Conservation (phyloP, 2,329 filamentous ascomycete genomes). For the Simplicillium sp. region DNA sequence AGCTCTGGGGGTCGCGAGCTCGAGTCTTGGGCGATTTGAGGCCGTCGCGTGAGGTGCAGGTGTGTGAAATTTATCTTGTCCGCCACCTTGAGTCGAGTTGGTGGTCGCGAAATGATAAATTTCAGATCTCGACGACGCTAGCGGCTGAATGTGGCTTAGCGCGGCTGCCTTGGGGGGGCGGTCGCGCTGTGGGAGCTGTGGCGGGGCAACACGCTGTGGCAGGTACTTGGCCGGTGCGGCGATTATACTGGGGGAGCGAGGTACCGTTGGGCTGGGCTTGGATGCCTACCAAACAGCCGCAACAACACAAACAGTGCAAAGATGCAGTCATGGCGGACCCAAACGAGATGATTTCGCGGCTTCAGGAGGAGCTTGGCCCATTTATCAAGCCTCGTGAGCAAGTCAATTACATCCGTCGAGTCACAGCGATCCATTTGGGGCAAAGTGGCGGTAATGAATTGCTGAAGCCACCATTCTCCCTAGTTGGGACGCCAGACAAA, state of each 20-base stretch:
- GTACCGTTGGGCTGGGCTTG: too few species aligned
- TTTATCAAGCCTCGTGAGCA: slow-evolving; percentile 50
- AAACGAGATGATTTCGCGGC: not conserved
- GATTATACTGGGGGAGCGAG: too few species aligned
- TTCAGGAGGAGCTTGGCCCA: slow-evolving; percentile 36
- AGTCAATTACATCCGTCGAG: slow-evolving; percentile 42
- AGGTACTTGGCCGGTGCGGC: too few species aligned
- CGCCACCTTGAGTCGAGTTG: slow-evolving; percentile 4
- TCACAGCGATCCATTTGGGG: slow-evolving; percentile 44
- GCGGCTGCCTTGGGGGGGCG: slow-evolving; percentile 8
- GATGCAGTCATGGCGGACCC: too few species aligned
- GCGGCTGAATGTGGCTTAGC: slow-evolving; percentile 3
- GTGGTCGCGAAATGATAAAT: slow-evolving; percentile 22
- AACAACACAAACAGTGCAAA: not conserved
- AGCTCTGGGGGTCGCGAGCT: not conserved
- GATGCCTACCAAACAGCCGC: not conserved
- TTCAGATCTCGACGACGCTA: slow-evolving; percentile 17
- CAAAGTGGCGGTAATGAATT: slow-evolving; percentile 34
- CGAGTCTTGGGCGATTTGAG: not conserved
- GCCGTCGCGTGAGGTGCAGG: not conserved
- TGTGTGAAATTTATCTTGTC: not conserved
- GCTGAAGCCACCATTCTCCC: slow-evolving; percentile 34
- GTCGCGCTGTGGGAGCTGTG: not conserved
- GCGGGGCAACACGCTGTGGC: not conserved
- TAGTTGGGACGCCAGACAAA: slow-evolving; percentile 29